Percentiles rank a stretch among this genome's conserved stretches.
These are phyloP conservation scores for Heterobasidion irregulare DNA, from an alignment of 1,284 basidiomycete genomes.

Conservation along the genomic window DNA sequence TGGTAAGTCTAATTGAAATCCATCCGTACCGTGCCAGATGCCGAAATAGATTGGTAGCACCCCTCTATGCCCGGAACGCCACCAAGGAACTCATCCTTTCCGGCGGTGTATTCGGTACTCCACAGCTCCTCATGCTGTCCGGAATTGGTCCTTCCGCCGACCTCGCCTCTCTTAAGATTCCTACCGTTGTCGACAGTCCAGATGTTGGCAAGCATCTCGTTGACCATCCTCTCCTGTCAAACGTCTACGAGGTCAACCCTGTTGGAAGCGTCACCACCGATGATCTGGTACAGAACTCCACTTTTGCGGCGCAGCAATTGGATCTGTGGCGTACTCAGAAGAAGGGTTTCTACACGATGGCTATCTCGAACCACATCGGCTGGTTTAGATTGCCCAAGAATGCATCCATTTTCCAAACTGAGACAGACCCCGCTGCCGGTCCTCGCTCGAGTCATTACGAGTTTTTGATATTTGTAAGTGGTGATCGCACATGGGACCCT, in stretches of 20 bases:
- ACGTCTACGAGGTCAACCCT: slow-evolving; percentile 20
- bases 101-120: slow-evolving; percentile 10
- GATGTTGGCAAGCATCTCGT: slow-evolving; percentile 36
- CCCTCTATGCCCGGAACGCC: neutral
- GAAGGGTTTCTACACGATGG: slow-evolving; percentile 7
- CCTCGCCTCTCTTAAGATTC: slow-evolving; percentile 20
- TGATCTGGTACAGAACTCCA: slow-evolving; percentile 10
- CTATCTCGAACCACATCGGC: slow-evolving; percentile 12
- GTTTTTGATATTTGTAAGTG: slow-evolving; percentile 9
- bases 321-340: slow-evolving; percentile 18
- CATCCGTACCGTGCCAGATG: neutral
- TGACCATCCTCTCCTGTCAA: slow-evolving; percentile 23
- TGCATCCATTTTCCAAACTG: slow-evolving; percentile 7
- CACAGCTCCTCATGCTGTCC: slow-evolving; percentile 11
- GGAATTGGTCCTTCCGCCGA: slow-evolving; percentile 32
- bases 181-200: slow-evolving; percentile 19
- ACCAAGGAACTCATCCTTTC: slow-evolving; percentile 10
- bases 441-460: slow-evolving; percentile 9
- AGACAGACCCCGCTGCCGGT: slow-evolving; percentile 13
- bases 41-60: slow-evolving; percentile 4
- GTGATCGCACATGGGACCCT: neutral
- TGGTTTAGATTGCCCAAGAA: slow-evolving; percentile 11
- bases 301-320: slow-evolving; percentile 10
- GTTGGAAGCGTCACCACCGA: slow-evolving; percentile 16
- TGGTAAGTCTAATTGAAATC: slow-evolving; percentile 9